Evolutionary conservation across 1,284 basidiomycete genomes (phyloP).

Genomic region (Microbotryum lychnidis-dioicae): DNA sequence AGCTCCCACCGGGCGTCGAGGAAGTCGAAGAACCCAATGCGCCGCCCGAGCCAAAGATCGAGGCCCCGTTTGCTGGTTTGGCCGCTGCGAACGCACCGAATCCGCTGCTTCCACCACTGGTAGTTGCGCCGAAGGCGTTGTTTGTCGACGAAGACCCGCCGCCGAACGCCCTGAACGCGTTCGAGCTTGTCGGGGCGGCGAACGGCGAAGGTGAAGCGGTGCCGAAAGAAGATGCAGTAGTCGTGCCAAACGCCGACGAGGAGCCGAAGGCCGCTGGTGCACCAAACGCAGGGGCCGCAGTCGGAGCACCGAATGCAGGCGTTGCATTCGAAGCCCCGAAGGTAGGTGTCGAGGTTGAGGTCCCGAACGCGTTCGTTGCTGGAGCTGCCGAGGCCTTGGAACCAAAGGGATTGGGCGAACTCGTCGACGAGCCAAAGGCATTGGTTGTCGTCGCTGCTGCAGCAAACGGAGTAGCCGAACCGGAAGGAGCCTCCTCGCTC

Average conservation of each 20-base stretch:
- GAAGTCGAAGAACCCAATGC: neutral
- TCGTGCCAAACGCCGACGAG: neutral
- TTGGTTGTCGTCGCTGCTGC: no score
- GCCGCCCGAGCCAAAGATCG: neutral
- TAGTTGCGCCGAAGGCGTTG: slow-evolving; percentile 7
- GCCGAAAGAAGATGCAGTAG: neutral
- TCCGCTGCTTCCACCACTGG: neutral
- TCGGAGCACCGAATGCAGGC: neutral
- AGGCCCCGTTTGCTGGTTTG: neutral
- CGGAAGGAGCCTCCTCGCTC: no score
- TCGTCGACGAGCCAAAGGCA: no score
- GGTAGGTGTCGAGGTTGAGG: no score
- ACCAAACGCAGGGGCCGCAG: neutral
- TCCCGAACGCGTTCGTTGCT: no score
- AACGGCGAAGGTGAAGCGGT: slow-evolving; percentile 1
- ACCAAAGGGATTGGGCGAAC: no score
- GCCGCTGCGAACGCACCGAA: slow-evolving; percentile 1
- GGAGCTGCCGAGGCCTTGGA: no score
- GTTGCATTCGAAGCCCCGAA: neutral
- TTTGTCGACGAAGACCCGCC: neutral
- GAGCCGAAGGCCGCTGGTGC: slow-evolving; percentile 3
- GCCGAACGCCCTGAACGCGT: slow-evolving; percentile 3
- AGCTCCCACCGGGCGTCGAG: neutral
- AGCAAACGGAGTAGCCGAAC: no score
- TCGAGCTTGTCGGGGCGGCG: neutral